phyloP scores from a whole-genome alignment of 2,329 filamentous ascomycete species.

The Tolypocladium sp. region DNA sequence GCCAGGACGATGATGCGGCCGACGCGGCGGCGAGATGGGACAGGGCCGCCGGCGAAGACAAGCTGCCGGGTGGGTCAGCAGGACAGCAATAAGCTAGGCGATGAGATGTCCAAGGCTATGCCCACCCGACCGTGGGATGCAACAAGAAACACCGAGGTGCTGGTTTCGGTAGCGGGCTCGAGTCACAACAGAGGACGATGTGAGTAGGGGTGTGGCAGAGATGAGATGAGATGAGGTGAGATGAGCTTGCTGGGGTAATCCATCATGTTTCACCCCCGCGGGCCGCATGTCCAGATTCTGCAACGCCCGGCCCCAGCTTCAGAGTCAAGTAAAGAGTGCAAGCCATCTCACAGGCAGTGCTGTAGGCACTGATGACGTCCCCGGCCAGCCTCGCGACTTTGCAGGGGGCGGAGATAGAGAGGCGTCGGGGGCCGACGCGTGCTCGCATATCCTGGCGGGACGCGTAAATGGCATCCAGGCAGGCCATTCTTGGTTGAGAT shows the following conservation, averaged over 20 bases:
- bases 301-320: neutral
- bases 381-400: neutral
- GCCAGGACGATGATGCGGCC: neutral
- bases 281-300: neutral
- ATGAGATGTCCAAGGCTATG: neutral
- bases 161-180: neutral
- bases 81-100: neutral
- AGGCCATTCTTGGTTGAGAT: neutral
- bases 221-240: neutral
- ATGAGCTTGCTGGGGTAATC: neutral
- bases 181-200: neutral
- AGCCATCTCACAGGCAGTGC: neutral
- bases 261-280: too few relatives aligned
- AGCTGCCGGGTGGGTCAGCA: neutral
- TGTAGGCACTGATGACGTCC: too few relatives aligned
- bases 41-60: too few relatives aligned
- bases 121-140: neutral
- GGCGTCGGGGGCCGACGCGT: too few relatives aligned
- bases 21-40: neutral
- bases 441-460: too few relatives aligned
- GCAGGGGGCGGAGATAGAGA: too few relatives aligned
- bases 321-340: neutral
- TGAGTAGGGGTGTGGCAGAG: neutral
- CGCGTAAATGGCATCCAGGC: neutral
- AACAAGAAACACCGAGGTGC: neutral